Evolutionary conservation across 495 filamentous ascomycete species (phyloP).

Genomic region (Friedmanniomyces simplex): DNA sequence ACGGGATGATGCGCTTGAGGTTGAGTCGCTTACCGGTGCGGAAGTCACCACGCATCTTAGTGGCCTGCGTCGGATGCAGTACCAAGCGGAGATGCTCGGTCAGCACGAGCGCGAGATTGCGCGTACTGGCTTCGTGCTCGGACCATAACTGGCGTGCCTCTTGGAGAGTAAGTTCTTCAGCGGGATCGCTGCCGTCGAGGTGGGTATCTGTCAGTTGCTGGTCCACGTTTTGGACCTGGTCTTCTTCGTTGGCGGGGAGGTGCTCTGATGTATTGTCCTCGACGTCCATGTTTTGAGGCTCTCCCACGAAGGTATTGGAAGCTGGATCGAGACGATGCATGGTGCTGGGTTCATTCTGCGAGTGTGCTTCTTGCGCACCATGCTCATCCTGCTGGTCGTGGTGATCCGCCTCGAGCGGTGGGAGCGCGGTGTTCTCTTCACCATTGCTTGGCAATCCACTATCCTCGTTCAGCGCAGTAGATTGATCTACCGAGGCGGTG

Average conservation of each 20-base stretch:
- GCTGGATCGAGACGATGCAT: not conserved
- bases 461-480: slow-evolving; percentile 66
- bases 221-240: slow-evolving; percentile 61
- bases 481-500: slow-evolving; percentile 76
- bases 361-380: slow-evolving; percentile 40
- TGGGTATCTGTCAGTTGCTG: slow-evolving; percentile 63
- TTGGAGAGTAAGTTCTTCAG: slow-evolving; percentile 29
- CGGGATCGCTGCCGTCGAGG: slow-evolving; percentile 41
- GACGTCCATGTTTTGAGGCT: not conserved
- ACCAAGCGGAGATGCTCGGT: slow-evolving; percentile 94
- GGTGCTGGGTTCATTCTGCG: slow-evolving; percentile 15
- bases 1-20: slow-evolving; percentile 97
- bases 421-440: slow-evolving; percentile 43
- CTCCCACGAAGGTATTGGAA: slow-evolving; percentile 19
- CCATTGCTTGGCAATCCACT: slow-evolving; percentile 69
- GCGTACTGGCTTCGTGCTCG: slow-evolving; percentile 70
- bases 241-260: slow-evolving; percentile 31
- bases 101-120: slow-evolving; percentile 71
- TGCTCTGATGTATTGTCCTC: slow-evolving; percentile 9
- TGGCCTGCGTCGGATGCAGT: slow-evolving; percentile 84
- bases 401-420: slow-evolving; percentile 44
- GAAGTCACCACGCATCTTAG: slow-evolving; percentile 93
- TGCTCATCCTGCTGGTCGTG: slow-evolving; percentile 42
- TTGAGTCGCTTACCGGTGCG: slow-evolving; percentile 96
- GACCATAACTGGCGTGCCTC: slow-evolving; percentile 77